Base-by-base conservation (phyloP, 106 monocot species). In the Iris macrosiphon region DNA sequence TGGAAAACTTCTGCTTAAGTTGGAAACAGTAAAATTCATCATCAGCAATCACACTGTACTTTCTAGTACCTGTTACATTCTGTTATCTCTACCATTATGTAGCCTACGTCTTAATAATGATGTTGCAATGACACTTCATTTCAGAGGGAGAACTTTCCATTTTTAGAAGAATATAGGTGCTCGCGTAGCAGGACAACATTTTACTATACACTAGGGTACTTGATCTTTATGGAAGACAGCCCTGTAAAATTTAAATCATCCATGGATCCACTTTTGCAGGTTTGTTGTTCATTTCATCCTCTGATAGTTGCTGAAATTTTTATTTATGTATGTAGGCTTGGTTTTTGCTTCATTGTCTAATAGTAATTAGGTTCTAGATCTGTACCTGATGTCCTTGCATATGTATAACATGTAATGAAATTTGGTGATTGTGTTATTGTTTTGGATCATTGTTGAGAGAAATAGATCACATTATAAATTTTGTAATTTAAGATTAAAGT, bases 191-290 rank as follows among this genome's bases (percentile, higher is more conserved):
- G 96, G 60, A 98, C 91, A 45, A 85, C 91, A 39, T 98, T 98
- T 63, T 98, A 98, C 40, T 90, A 83, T 59, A 87, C 85, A 35
- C 74, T 98, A 50, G 96, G 91, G 1, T 87, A 71, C 62, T 76
- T 98, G 67, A 87, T 98, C 31, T 98, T 98, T 65, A 91, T 91
- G 96, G 96, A 98, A 57, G 96, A 98, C 50, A 87, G 87, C 59
- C 83, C 85, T 50, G 67, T 91, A 30, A 98, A 98, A 54, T 98
- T 98, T 38, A 91, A 78, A 49, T 69, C 90, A 50, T 91, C 85
- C n/a, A 91, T 98, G 96, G 91, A 98, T 50, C 87, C 96, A 49
- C 77, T 98, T 67, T 65, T 81, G 51, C 82, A 87, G 87, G 96
- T 84, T 49, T 32, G 33, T 41, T 28, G 20, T 49, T 42, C 32